A percentile compares a stretch with the other conserved stretches of the same genome.
Conservation (phyloP, 495 filamentous ascomycete species). For the Penicillium paradoxum region DNA sequence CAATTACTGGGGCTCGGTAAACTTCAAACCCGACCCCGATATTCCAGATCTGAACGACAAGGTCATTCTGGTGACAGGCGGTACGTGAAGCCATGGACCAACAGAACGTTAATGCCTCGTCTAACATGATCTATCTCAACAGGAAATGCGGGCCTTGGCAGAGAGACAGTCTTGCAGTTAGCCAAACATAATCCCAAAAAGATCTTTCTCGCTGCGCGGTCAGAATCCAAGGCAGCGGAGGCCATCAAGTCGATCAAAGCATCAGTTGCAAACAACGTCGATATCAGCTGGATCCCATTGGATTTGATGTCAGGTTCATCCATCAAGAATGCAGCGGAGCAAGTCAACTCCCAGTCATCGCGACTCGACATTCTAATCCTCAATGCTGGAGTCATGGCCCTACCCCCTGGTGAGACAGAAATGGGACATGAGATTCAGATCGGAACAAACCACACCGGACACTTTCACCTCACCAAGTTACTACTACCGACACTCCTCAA, state of each 20-base stretch:
- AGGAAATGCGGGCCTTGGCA: conserved; percentile 57
- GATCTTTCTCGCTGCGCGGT: conserved; percentile 48
- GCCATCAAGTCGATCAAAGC: conserved; percentile 22
- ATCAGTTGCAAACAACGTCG: conserved; percentile 15
- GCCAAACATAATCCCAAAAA: conserved; percentile 51
- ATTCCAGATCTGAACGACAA: conserved; percentile 49
- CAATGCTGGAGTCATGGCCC: conserved; percentile 58
- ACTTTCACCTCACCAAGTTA: conserved; percentile 54
- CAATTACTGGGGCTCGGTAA: conserved; percentile 26
- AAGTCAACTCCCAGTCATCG: conserved; percentile 42
- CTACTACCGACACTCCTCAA: conserved; percentile 28
- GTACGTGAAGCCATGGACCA: conserved; percentile 26
- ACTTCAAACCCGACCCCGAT: conserved; percentile 40
- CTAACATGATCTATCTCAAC: not conserved
- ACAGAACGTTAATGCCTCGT: not conserved
- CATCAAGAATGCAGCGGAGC: conserved; percentile 47
- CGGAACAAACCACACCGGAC: conserved; percentile 53
- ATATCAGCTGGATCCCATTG: conserved; percentile 38
- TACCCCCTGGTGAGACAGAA: conserved; percentile 34
- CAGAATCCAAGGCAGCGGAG: conserved; percentile 26
- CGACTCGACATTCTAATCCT: conserved; percentile 61
- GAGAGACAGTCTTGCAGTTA: conserved; percentile 48
- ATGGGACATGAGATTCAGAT: conserved; percentile 54
- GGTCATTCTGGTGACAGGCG: conserved; percentile 53
- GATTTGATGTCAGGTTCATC: conserved; percentile 43